These are phyloP conservation scores for Saturnispora serradocipensis DNA, from an alignment of 805 yeast genomes.

Conservation along the genomic window DNA sequence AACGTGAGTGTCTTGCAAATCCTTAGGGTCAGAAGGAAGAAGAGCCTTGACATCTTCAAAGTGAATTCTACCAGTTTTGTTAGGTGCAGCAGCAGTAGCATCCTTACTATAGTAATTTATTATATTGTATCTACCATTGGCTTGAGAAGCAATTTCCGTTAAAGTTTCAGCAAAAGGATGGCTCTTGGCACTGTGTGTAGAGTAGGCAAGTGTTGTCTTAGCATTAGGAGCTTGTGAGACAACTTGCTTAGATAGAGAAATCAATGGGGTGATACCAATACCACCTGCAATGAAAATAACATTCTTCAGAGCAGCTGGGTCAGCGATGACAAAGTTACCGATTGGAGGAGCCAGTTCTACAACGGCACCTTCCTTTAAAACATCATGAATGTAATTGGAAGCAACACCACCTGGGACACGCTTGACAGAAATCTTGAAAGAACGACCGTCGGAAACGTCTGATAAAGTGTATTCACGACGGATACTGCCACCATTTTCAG, in stretches of 20 bases:
- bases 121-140: neutral
- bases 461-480: constrained; percentile 55
- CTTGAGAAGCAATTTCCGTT: neutral
- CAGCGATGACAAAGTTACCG: constrained; percentile 34
- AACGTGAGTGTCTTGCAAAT: neutral
- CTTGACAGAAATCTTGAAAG: constrained; percentile 51
- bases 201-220: neutral
- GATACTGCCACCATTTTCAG: neutral
- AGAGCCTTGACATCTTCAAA: neutral
- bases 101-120: neutral
- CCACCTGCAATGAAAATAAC: constrained; percentile 49
- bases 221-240: neutral
- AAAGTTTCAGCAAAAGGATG: neutral
- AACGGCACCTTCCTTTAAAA: constrained; percentile 38
- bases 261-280: constrained; percentile 57
- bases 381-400: constrained; percentile 41
- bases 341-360: constrained; percentile 49
- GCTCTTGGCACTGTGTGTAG: neutral
- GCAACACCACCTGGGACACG: constrained; percentile 38
- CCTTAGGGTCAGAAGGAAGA: neutral
- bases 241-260: constrained; percentile 41
- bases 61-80: neutral
- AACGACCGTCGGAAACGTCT: constrained; percentile 25
- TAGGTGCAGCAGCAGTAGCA: neutral
- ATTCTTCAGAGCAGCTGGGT: constrained; percentile 18